Evolutionary conservation across 2,329 filamentous ascomycete species (phyloP), one percentile per base, ranked within the genome.

Genomic region (Cladosporium sp.): DNA sequence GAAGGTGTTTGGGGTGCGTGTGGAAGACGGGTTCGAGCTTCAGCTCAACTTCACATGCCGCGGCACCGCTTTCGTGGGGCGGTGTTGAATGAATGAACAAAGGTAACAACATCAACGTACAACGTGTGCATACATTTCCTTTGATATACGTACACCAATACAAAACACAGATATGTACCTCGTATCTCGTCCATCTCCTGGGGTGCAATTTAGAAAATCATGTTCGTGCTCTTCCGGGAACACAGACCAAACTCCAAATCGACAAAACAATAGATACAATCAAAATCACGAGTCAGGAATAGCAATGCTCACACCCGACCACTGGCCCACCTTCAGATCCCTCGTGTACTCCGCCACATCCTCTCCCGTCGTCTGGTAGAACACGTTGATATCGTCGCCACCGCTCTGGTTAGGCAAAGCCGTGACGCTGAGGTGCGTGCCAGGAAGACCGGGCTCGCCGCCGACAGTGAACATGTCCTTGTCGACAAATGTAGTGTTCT

Each of bases 361-460:
- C 4, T 45, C 19, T 11, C 70, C 71, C 17, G 64, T 63, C 7
- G 60, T 64, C 59, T 73, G 71, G 43, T 67, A 70, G 42, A 73
- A 72, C 6, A 73, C 70, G 7, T 70, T 59, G n/a, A 73, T 12
- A 37, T 65, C 59, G 43, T 68, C 63, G 3, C 70, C 70, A 1
- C 69, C 69, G 42, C 66, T 68, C 2, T 63, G 54, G 19, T 71
- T 66, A 3, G 70, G 67, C 15, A 74, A 62, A 4, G 74, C 67
- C 3, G 72, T 74, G 15, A 74, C 71, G 1, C 69, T 75, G 38
- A 78, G 52, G 64, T 78, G 75, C 3, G 74, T 75, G 2, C 75
- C 76, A 0, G 69, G 67, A 1, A 78, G 62, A 0, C 70, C 74
- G 6, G 70, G 66, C 0, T 71, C 65, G 6, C 69, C 70, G 9